These are phyloP conservation scores for Anisodus tanguticus DNA, from an alignment of 257 asterid genomes.

Conservation along the genomic window DNA sequence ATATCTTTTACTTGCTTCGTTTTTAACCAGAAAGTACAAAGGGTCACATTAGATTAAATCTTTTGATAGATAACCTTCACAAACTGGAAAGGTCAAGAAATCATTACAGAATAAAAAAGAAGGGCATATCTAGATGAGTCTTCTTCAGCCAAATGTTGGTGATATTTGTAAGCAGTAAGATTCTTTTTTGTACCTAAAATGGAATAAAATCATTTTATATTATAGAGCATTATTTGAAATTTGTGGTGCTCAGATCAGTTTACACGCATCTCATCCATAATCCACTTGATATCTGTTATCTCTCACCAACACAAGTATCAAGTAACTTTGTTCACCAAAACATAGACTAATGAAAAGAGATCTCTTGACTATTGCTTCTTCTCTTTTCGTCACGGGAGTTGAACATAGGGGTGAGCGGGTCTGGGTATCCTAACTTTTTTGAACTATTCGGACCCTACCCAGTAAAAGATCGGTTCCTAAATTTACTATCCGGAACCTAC, in stretches of 20 bases:
- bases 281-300: accelerated
- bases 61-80: neutral
- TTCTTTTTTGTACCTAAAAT: neutral
- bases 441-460: too few species aligned
- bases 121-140: constrained; percentile 6
- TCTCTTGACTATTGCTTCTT: neutral
- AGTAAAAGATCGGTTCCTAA: too few species aligned
- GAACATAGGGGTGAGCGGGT: neutral
- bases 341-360: neutral
- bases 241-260: neutral
- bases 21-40: neutral
- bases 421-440: too few species aligned
- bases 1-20: neutral
- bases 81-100: constrained; percentile 31
- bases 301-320: neutral
- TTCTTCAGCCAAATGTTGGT: neutral
- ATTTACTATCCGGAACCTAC: too few species aligned
- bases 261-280: too few species aligned
- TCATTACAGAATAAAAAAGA: neutral
- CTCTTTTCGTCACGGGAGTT: too few species aligned
- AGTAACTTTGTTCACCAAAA: neutral
- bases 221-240: neutral
- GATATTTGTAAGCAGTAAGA: neutral
- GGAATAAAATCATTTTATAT: constrained; percentile 18
- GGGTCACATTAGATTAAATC: neutral